Conservation (phyloP, 768 basidiomycete species). For the Hygrocybe punicea region DNA sequence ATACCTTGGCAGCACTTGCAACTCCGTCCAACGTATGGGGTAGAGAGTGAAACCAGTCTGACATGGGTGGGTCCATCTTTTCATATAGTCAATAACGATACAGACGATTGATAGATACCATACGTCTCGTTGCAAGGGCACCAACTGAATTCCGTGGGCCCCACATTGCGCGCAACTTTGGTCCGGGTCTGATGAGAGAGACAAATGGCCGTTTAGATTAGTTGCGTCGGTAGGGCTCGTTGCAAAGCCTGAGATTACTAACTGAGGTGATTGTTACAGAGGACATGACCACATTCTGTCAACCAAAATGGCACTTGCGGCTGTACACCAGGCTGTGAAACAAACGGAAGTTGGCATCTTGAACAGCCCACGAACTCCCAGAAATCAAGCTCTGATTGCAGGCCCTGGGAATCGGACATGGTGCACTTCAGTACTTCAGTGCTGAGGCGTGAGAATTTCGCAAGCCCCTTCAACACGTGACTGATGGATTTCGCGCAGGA, state of each 20-base stretch:
- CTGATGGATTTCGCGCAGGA: too few relatives aligned
- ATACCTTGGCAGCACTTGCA: conserved; percentile 66
- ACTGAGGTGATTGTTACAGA: conserved; percentile 88
- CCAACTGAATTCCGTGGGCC: conserved; percentile 57
- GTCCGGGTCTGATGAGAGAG: conserved; percentile 50
- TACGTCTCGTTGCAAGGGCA: conserved; percentile 73
- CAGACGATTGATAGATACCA: conserved; percentile 18
- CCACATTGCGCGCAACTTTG: conserved; percentile 75
- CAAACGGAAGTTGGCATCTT: conserved; percentile 66
- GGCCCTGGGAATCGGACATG: conserved; percentile 45
- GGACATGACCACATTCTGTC: conserved; percentile 81
- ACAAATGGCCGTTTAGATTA: background rate
- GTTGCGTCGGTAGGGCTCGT: background rate
- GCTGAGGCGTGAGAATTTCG: background rate
- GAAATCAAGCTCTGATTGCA: conserved; percentile 53
- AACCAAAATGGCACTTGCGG: conserved; percentile 72
- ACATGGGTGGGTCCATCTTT: conserved; percentile 79
- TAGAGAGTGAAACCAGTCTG: conserved; percentile 71
- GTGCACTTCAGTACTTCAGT: too few relatives aligned
- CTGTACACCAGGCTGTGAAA: background rate
- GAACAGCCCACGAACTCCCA: conserved; percentile 80
- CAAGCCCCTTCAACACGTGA: too few relatives aligned
- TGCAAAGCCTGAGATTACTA: conserved; percentile 15
- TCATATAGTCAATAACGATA: background rate
- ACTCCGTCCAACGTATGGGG: conserved; percentile 60